These are phyloP conservation scores for Mucor plumbeus DNA, from an alignment of 371 early-diverging fungal species.

Conservation along the genomic window DNA sequence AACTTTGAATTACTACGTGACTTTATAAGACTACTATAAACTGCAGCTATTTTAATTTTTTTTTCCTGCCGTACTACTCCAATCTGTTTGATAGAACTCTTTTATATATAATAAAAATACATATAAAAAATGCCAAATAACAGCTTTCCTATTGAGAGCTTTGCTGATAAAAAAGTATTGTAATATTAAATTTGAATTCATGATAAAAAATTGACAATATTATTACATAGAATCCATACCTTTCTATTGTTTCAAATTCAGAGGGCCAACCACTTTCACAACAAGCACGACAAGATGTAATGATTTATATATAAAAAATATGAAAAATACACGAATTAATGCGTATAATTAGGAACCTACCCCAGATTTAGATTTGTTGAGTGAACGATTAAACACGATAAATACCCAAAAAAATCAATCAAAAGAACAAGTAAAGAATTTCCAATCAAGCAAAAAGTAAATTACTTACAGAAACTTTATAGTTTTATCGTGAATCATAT, in stretches of 20 bases:
- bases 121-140: neutral
- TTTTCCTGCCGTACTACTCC: neutral
- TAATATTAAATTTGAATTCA: neutral
- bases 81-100: neutral
- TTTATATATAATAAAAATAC: neutral
- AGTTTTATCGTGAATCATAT: conserved; percentile 13
- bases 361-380: neutral
- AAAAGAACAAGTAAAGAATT: neutral
- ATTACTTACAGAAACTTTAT: neutral
- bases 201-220: neutral
- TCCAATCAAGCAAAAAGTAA: too few species aligned
- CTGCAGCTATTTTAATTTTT: neutral
- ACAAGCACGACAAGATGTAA: neutral
- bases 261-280: neutral
- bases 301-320: neutral
- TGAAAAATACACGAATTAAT: neutral
- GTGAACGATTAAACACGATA: neutral
- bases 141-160: neutral
- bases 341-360: neutral
- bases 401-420: neutral
- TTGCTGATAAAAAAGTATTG: neutral
- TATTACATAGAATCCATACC: neutral
- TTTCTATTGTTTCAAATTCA: neutral
- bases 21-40: neutral
- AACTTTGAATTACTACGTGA: neutral